These are phyloP conservation scores for Haplosporangium sp. DNA, from an alignment of 371 early-diverging fungal genomes.

Conservation along the genomic window DNA sequence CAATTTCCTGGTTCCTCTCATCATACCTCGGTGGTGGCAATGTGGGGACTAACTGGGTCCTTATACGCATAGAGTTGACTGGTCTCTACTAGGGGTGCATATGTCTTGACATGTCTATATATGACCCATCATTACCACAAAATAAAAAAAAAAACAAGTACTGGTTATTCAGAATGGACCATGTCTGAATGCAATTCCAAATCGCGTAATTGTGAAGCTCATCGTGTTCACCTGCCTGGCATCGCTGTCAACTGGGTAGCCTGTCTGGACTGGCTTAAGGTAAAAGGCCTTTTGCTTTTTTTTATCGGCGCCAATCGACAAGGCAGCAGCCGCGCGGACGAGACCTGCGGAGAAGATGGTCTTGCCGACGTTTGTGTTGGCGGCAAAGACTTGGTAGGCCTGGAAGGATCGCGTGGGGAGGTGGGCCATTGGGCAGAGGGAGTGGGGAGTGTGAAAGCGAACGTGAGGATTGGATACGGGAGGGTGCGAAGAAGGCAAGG, in stretches of 20 bases:
- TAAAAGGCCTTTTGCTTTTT: constrained; percentile 67
- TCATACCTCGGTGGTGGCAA: constrained; percentile 68
- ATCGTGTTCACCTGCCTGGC: constrained; percentile 61
- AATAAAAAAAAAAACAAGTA: background rate
- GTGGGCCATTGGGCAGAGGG: constrained; percentile 27
- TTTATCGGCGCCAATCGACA: constrained; percentile 55
- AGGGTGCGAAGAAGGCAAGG: background rate
- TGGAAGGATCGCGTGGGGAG: constrained; percentile 70
- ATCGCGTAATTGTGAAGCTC: background rate
- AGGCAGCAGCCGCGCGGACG: constrained; percentile 64
- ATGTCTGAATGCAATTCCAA: background rate
- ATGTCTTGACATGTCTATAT: constrained; percentile 70
- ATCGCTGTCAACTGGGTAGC: constrained; percentile 84
- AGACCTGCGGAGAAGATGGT: constrained; percentile 81
- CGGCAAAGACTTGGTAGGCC: constrained; percentile 79
- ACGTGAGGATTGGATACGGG: background rate
- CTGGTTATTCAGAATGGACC: background rate
- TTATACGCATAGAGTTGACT: constrained; percentile 73
- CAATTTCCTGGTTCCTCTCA: background rate
- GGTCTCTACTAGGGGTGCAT: constrained; percentile 58
- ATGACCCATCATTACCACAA: background rate
- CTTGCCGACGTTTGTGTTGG: constrained; percentile 90
- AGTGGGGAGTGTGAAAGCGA: background rate
- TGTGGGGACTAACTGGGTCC: constrained; percentile 84
- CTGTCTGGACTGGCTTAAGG: constrained; percentile 88